Evolutionary conservation across 202 grass and related monocot species (phyloP).

Genomic region (Setaria italica): DNA sequence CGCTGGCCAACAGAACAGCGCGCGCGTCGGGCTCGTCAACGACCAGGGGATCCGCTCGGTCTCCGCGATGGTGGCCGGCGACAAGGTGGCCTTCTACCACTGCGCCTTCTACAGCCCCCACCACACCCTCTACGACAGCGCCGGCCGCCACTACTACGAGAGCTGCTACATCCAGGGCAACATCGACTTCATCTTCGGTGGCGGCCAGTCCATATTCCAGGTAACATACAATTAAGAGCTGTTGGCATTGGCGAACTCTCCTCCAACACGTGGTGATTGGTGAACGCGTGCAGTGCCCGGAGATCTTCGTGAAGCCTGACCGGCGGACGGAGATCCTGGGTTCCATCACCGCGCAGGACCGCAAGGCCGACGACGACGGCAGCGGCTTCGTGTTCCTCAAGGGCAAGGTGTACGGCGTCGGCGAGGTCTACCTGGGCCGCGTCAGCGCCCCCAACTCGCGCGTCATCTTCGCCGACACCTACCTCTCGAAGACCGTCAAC

Average conservation of each 20-base stretch:
- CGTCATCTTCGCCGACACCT: constrained; percentile 69
- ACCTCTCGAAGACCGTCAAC: constrained; percentile 85
- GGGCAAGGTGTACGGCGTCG: constrained; percentile 82
- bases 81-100: constrained; percentile 92
- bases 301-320: constrained; percentile 87
- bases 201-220: constrained; percentile 80
- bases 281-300: constrained; percentile 55
- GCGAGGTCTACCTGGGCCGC: constrained; percentile 72
- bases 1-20: constrained; percentile 52
- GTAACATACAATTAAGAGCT: constrained; percentile 44
- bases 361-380: constrained; percentile 45
- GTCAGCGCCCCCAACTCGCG: constrained; percentile 63
- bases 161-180: constrained; percentile 96
- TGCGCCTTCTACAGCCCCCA: constrained; percentile 85
- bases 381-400: constrained; percentile 88
- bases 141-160: constrained; percentile 80
- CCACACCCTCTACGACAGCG: constrained; percentile 83
- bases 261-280: neutral
- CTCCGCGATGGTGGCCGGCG: constrained; percentile 69
- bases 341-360: constrained; percentile 73
- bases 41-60: constrained; percentile 58
- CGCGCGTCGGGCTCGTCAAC: constrained; percentile 45
- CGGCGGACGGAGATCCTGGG: constrained; percentile 67
- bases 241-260: neutral
- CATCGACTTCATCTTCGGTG: constrained; percentile 94